Evolutionary conservation across 352 stramenopile genomes (phyloP).

Genomic region (Elongisporangium undulatum): DNA sequence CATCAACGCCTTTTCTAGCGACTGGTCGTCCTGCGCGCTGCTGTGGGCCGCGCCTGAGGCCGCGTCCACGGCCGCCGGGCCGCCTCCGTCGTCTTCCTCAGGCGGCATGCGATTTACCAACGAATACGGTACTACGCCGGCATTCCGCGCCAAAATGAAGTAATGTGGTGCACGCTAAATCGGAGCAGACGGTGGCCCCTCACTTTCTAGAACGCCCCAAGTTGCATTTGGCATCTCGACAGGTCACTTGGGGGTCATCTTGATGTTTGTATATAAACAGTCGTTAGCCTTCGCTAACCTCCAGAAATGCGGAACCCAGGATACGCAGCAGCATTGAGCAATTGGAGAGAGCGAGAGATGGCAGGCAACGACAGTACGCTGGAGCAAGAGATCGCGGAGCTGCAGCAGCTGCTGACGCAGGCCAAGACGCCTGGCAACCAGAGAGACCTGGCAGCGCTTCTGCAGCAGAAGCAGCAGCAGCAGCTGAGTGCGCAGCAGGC

Average conservation of each 20-base stretch:
- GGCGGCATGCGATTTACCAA: background rate
- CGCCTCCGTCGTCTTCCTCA: background rate
- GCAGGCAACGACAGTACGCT: slow-evolving; percentile 22
- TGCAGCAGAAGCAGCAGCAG: slow-evolving; percentile 61
- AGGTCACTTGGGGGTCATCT: background rate
- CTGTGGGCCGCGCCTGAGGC: background rate
- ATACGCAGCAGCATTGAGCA: background rate
- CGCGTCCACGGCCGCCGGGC: background rate
- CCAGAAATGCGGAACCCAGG: background rate
- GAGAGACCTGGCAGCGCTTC: slow-evolving; percentile 54
- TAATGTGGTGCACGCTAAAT: background rate
- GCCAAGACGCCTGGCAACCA: slow-evolving; percentile 52
- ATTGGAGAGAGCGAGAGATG: slow-evolving; percentile 12
- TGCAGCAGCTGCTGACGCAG: slow-evolving; percentile 55
- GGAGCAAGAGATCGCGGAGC: slow-evolving; percentile 54
- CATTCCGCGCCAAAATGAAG: background rate
- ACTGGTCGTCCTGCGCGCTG: background rate
- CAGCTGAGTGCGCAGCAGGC: slow-evolving; percentile 18
- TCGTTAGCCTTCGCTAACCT: background rate
- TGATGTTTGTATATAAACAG: background rate
- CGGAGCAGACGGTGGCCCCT: too few relatives aligned
- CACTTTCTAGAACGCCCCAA: background rate
- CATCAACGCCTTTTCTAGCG: background rate
- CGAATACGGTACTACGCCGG: too few relatives aligned
- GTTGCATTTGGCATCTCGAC: background rate